Base-by-base conservation (phyloP, 495 filamentous ascomycete species). In the Podospora tetraspora region DNA sequence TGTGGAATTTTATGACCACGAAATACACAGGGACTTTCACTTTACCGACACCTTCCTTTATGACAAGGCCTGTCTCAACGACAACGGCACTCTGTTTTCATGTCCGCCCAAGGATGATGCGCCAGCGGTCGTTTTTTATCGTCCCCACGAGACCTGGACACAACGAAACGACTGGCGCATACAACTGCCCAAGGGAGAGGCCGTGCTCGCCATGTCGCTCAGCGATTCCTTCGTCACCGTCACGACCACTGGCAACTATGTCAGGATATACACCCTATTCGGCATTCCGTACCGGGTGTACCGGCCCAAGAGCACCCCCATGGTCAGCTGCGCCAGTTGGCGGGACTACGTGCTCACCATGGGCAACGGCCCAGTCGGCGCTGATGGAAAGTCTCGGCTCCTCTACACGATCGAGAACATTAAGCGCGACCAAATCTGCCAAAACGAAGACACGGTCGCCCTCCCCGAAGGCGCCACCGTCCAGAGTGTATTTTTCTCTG, bases 81-180 rank as follows among this genome's bases (percentile, higher is more conserved):
- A 97, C 43, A 86, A 91, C 66, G 95, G 95, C 29, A 85, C 92
- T 0, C 83, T 97, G 1, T 97, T 98, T 76, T 91, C 94, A 1
- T 95, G 91, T 72, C 89, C 86, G 13, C 88, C 93, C 2, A 85
- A 82, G 16, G 86, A 87, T 57, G 84, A 85, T 13, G 84, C 84
- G 32, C 89, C 89, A 27, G 91, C 95, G 0, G 91, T 90, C 32
- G 88, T 99, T n/a, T 96, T 96, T 77, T 99, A 97, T 75, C 88
- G 95, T 12, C 96, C 95, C 0, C 95, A 99, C 74, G 96, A 98
- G 78, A 96, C 92, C 3, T 99, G 95, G 95, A 96, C 93, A 1
- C 84, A 91, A 6, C 83, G 96, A 68, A 88, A 86, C 27, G 96
- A 99, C 75, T 99, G 94, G 94, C 88, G 92, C 24, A 97, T 90